phyloP scores from a whole-genome alignment of 2,329 filamentous ascomycete species.

The Cladosporium sp. region DNA sequence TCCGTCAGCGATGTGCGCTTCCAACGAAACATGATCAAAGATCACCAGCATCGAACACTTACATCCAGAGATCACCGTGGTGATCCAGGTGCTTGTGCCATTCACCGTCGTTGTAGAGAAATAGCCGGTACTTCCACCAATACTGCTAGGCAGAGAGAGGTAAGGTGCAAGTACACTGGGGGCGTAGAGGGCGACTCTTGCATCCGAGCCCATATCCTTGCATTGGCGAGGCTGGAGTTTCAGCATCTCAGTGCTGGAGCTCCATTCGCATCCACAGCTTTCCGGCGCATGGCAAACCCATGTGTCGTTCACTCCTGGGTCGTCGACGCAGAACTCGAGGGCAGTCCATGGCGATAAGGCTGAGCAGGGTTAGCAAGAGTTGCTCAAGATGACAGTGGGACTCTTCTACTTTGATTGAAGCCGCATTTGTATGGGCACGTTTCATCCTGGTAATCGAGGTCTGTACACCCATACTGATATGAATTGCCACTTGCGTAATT shows the following conservation, averaged over 20 bases:
- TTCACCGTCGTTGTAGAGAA: constrained; percentile 17
- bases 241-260: constrained; percentile 18
- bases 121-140: constrained; percentile 25
- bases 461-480: constrained; percentile 32
- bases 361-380: constrained; percentile 5
- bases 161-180: constrained; percentile 24
- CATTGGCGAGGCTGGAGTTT: constrained; percentile 23
- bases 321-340: constrained; percentile 25
- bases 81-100: constrained; percentile 23
- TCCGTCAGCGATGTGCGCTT: constrained; percentile 2
- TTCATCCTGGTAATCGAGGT: constrained; percentile 26
- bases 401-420: constrained; percentile 21
- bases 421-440: constrained; percentile 29
- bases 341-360: constrained; percentile 27
- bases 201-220: constrained; percentile 28
- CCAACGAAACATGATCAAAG: background rate
- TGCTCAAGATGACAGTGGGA: background rate
- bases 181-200: constrained; percentile 28
- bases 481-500: constrained; percentile 24
- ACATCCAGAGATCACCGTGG: constrained; percentile 23
- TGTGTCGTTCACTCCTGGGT: constrained; percentile 22
- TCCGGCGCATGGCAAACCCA: constrained; percentile 30
- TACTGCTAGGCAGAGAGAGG: constrained; percentile 22
- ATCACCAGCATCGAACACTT: constrained; percentile 10
- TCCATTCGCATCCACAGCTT: constrained; percentile 28